Conservation (phyloP, 805 yeast genomes). For the Ogataea paraovalis region DNA sequence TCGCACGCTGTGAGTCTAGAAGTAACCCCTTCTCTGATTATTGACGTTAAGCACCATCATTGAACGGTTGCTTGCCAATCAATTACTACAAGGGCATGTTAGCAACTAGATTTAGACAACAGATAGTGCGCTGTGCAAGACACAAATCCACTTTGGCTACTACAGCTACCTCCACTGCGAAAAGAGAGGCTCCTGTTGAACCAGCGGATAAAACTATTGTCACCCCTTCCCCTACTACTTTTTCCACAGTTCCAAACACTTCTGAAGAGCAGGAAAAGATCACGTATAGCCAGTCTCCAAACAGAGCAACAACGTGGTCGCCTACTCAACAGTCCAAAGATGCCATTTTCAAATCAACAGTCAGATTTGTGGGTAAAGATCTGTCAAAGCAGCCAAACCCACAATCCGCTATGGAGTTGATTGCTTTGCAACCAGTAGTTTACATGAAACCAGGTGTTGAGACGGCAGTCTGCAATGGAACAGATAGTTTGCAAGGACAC, state of each 20-base stretch:
- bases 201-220: constrained; percentile 6
- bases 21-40: not conserved
- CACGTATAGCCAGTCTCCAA: constrained; percentile 63
- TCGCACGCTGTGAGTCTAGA: not conserved
- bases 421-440: constrained; percentile 67
- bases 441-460: constrained; percentile 45
- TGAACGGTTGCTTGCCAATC: too few relatives aligned
- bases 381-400: constrained; percentile 70
- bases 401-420: constrained; percentile 79
- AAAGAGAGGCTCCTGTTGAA: not conserved
- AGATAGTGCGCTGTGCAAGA: not conserved
- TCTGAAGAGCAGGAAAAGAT: constrained; percentile 8
- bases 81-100: not conserved
- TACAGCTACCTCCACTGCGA: not conserved
- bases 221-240: constrained; percentile 4
- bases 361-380: constrained; percentile 71
- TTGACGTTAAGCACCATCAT: too few relatives aligned
- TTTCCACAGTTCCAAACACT: constrained; percentile 11
- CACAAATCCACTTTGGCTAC: not conserved
- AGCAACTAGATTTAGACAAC: not conserved
- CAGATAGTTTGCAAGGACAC: constrained; percentile 75
- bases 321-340: constrained; percentile 57
- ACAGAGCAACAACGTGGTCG: constrained; percentile 69
- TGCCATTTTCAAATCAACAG: constrained; percentile 49
- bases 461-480: constrained; percentile 81